These are phyloP conservation scores for Dovyalis caffra DNA, from an alignment of 345 rosid species.

Conservation along the genomic window DNA sequence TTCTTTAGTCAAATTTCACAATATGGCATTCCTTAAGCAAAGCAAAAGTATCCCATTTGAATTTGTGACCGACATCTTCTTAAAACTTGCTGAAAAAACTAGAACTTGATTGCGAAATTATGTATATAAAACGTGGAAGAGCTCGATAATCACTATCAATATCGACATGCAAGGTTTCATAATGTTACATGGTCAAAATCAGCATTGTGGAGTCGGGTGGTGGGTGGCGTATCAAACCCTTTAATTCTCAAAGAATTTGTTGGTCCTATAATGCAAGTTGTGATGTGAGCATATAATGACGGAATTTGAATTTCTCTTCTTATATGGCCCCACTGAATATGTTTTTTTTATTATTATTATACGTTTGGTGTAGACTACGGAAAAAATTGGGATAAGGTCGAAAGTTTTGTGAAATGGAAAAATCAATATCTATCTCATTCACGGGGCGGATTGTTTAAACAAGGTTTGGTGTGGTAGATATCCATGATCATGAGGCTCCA, in stretches of 20 bases:
- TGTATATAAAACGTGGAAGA: too few species aligned
- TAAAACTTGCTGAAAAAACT: too few species aligned
- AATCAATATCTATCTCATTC: background rate
- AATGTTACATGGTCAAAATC: too few species aligned
- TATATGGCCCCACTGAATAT: background rate
- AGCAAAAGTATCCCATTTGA: too few species aligned
- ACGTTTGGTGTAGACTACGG: background rate
- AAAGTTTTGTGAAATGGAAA: background rate
- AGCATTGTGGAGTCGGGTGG: too few species aligned
- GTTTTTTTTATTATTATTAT: background rate
- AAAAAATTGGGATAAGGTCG: background rate
- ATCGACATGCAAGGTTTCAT: too few species aligned
- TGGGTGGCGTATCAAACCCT: conserved; percentile 13
- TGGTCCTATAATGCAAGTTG: background rate
- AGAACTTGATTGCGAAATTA: too few species aligned
- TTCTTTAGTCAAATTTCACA: too few species aligned
- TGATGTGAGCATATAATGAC: background rate
- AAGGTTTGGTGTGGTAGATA: background rate
- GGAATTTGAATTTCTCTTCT: background rate
- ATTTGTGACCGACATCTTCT: too few species aligned
- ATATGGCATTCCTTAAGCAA: too few species aligned
- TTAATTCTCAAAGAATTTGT: background rate
- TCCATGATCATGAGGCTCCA: background rate
- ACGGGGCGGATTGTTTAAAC: background rate
- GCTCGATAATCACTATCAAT: too few species aligned